Base-by-base conservation (phyloP, 2,329 filamentous ascomycete genomes). In the Phialophora verrucosa region DNA sequence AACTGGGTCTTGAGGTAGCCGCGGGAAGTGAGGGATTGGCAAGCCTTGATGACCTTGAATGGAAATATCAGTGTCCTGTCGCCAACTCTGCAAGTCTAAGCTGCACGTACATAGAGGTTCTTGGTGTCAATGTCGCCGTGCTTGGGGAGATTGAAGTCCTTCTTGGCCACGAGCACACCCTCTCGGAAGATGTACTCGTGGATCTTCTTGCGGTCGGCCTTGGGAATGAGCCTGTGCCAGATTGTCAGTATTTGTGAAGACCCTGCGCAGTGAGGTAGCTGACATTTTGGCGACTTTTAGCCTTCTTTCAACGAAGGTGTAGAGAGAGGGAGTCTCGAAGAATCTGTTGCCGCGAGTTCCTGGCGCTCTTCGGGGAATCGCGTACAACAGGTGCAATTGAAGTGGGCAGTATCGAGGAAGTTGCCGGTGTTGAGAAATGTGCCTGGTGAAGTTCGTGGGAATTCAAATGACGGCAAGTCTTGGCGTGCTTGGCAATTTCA, bases 171-270 rank as follows among this genome's bases (percentile, higher is more conserved):
- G 86, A 98, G 92, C 73, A 90, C 88, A 82, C 88, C 88, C 86
- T 90, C 91, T 79, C 91, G 90, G 90, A 97, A 96, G 88, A 99
- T 92, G 91, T 94, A 96, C 91, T 94, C 94, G 89, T 99, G 95
- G 86, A 99, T 98, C 91, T 93, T 92, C 92, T 99, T 99, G 87
- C 96, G 93, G 87, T 99, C 95, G 84, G 92, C 91, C 91, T 98
- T 98, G 83, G 95, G 95, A 84, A 99, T 99, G 88, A 99, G 91
- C 95, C 91, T 93, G 50, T 47, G 42, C 10, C n/a, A 38, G 27
- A 31, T 54, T 23, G 59, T 61, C 49, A 64, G 56, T 50, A 56
- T 25, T 31, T 10, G 27, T 59, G 10, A 31, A 23, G 47, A 35
- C 14, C 49, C 23, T 7, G 55, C 25, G 64, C 23, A 10, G 20